Evolutionary conservation across 2,329 filamentous ascomycete species (phyloP).

Genomic region (Alternaria gansuensis): DNA sequence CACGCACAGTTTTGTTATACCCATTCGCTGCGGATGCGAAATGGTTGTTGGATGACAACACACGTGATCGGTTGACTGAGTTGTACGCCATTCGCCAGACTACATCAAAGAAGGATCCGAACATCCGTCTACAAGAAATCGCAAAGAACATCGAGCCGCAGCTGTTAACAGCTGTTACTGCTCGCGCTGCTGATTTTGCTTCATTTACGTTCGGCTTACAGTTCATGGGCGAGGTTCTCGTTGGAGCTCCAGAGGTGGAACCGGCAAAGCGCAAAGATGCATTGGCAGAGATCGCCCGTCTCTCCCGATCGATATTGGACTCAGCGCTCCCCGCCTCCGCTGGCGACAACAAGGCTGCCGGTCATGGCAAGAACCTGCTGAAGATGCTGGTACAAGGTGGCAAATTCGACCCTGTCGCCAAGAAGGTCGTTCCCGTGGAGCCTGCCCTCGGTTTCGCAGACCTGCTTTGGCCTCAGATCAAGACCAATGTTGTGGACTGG

Average conservation of each 20-base stretch:
- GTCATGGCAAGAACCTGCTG: constrained; percentile 80
- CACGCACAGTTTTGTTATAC: constrained; percentile 76
- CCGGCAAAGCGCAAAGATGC: constrained; percentile 62
- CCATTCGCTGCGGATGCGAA: constrained; percentile 73
- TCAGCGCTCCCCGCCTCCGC: constrained; percentile 46
- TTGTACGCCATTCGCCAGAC: constrained; percentile 79
- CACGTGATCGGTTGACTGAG: constrained; percentile 77
- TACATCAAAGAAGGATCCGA: constrained; percentile 92
- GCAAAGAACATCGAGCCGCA: constrained; percentile 76
- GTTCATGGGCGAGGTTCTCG: constrained; percentile 81
- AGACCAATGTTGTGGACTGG: constrained; percentile 79
- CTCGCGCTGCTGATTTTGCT: constrained; percentile 73
- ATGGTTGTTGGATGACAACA: constrained; percentile 68
- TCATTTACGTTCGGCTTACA: constrained; percentile 85
- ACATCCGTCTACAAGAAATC: constrained; percentile 77
- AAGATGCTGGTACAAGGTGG: constrained; percentile 92
- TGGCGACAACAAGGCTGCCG: constrained; percentile 59
- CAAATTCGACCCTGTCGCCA: constrained; percentile 77
- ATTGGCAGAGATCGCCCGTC: constrained; percentile 69
- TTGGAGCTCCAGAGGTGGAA: constrained; percentile 80
- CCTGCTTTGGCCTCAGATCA: constrained; percentile 82
- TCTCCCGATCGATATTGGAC: constrained; percentile 50
- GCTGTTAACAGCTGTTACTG: constrained; percentile 76
- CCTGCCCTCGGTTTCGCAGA: constrained; percentile 83
- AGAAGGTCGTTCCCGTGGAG: constrained; percentile 73